phyloP scores from a whole-genome alignment of 2,329 filamentous ascomycete species.

The Nigrospora sphaerica region DNA sequence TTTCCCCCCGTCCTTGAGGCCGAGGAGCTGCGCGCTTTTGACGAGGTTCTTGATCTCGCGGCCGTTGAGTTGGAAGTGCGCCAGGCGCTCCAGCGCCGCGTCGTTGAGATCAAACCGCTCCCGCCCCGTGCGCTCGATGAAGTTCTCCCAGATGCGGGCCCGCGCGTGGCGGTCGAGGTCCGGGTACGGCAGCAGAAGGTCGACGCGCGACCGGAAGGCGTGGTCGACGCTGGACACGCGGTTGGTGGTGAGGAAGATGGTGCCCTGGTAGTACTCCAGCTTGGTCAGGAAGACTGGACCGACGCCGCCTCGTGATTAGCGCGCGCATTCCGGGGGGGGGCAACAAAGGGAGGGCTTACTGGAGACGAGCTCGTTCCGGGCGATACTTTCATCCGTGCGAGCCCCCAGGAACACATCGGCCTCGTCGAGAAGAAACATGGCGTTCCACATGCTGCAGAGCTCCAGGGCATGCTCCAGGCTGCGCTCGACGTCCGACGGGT shows the following conservation, averaged over 20 bases:
- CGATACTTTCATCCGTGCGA: slow-evolving; percentile 13
- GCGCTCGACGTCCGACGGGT: slow-evolving; percentile 14
- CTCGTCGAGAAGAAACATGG: slow-evolving; percentile 23
- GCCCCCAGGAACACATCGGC: slow-evolving; percentile 25
- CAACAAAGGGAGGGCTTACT: not conserved
- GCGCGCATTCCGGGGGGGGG: slow-evolving; percentile 21
- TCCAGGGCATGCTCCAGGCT: slow-evolving; percentile 22
- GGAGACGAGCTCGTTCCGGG: slow-evolving; percentile 11
- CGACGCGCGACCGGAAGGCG: slow-evolving; percentile 16
- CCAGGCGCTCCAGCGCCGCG: slow-evolving; percentile 25
- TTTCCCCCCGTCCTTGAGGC: slow-evolving; percentile 18
- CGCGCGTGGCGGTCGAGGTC: slow-evolving; percentile 10
- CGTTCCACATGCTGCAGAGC: slow-evolving; percentile 31
- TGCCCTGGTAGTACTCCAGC: slow-evolving; percentile 13
- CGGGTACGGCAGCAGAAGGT: slow-evolving; percentile 13
- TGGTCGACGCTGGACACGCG: slow-evolving; percentile 13
- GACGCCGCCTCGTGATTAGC: slow-evolving; percentile 26
- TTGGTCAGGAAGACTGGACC: slow-evolving; percentile 20
- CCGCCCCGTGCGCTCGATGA: slow-evolving; percentile 36
- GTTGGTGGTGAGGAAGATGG: slow-evolving; percentile 15
- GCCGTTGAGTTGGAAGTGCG: slow-evolving; percentile 18
- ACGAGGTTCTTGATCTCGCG: slow-evolving; percentile 25
- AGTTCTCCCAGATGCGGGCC: slow-evolving; percentile 16
- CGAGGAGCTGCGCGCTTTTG: slow-evolving; percentile 26
- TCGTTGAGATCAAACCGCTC: slow-evolving; percentile 4